These are phyloP conservation scores for Peniophora sp. DNA, from an alignment of 1,284 basidiomycete species.

Conservation along the genomic window DNA sequence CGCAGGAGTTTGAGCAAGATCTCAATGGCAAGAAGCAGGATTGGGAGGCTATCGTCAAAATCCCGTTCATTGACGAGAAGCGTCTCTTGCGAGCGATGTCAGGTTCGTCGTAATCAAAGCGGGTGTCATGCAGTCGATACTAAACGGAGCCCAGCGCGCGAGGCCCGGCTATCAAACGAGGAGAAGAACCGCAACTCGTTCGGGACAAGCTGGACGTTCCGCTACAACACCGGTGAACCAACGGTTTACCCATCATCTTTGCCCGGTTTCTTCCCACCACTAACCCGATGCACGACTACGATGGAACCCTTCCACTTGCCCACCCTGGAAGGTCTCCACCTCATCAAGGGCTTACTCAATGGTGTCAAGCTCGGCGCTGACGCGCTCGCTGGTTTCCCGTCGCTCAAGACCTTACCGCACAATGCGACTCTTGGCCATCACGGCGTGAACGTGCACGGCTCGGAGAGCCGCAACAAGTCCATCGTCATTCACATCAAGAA, in stretches of 20 bases:
- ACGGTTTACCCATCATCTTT: slow-evolving; percentile 82
- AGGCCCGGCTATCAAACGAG: slow-evolving; percentile 70
- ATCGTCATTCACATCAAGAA: slow-evolving; percentile 87
- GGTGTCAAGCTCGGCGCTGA: slow-evolving; percentile 84
- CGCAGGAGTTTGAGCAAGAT: slow-evolving; percentile 84
- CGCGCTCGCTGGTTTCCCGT: slow-evolving; percentile 94
- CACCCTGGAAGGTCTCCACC: slow-evolving; percentile 78
- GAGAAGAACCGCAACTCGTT: slow-evolving; percentile 75
- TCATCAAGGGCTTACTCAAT: slow-evolving; percentile 82
- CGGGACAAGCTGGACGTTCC: slow-evolving; percentile 78
- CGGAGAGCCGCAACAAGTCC: slow-evolving; percentile 85
- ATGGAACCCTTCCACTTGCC: slow-evolving; percentile 84
- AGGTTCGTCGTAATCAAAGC: slow-evolving; percentile 32
- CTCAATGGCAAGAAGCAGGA: slow-evolving; percentile 98
- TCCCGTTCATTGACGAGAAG: slow-evolving; percentile 92
- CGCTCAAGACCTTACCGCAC: slow-evolving; percentile 84
- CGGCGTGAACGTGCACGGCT: slow-evolving; percentile 90
- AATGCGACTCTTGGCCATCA: slow-evolving; percentile 75
- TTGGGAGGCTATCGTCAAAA: slow-evolving; percentile 99
- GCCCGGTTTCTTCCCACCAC: slow-evolving; percentile 89
- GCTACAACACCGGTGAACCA: slow-evolving; percentile 57
- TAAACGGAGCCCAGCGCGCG: slow-evolving; percentile 42
- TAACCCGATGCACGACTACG: slow-evolving; percentile 75
- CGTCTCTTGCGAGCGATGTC: slow-evolving; percentile 80
- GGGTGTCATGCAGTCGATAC: neutral